Conservation (phyloP, 192 early-diverging fungal species). For the Coemansia erecta region DNA sequence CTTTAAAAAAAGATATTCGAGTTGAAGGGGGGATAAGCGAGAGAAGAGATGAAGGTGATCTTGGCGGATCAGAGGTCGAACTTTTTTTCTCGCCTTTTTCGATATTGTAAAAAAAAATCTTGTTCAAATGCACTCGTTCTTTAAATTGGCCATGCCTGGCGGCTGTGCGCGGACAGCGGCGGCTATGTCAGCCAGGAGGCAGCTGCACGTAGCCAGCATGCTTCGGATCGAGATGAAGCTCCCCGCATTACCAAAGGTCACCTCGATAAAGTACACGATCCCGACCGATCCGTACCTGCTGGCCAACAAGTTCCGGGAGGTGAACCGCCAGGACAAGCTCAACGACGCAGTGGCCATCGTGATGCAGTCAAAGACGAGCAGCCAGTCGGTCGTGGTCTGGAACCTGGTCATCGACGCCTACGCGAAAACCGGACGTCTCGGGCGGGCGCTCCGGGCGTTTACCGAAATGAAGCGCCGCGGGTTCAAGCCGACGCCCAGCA, state of each 20-base stretch:
- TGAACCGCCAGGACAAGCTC: conserved; percentile 25
- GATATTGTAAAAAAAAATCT: not conserved
- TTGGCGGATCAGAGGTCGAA: not conserved
- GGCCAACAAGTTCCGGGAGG: conserved; percentile 44
- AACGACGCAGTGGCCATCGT: conserved; percentile 53
- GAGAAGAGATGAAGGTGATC: no score
- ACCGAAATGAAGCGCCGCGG: conserved; percentile 50
- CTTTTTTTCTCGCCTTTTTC: not conserved
- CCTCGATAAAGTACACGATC: conserved; percentile 44
- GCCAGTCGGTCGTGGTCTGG: conserved; percentile 45
- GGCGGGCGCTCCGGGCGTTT: conserved; percentile 34
- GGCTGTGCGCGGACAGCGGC: not conserved
- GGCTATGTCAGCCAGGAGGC: not conserved
- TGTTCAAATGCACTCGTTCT: not conserved
- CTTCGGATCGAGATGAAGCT: conserved; percentile 20
- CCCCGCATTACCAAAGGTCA: conserved; percentile 40
- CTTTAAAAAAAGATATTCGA: no score
- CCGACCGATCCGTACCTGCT: conserved; percentile 42
- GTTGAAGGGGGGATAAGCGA: not conserved
- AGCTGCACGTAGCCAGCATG: not conserved
- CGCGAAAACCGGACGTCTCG: conserved; percentile 34
- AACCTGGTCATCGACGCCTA: conserved; percentile 51
- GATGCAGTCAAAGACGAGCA: conserved; percentile 35
- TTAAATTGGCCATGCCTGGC: not conserved
- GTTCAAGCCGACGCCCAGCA: conserved; percentile 36